phyloP scores from a whole-genome alignment of 805 yeast genomes.

The Kodamaea kakaduensis region DNA sequence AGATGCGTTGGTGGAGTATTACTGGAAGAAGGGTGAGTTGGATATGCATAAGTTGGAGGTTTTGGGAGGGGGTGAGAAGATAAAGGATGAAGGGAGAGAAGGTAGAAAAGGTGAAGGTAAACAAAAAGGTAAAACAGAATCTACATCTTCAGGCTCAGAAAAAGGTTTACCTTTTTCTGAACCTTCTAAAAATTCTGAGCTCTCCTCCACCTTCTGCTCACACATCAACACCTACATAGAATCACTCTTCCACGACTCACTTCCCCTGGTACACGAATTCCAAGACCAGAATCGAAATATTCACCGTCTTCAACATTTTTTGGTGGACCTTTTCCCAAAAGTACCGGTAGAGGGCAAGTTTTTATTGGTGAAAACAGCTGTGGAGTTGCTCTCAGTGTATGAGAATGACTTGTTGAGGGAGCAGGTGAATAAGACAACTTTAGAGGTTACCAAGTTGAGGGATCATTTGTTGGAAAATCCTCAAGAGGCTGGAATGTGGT shows the following conservation, averaged over 20 bases:
- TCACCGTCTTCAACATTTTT: conserved; percentile 18
- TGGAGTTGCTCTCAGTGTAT: conserved; percentile 20
- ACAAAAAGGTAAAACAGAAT: too few species aligned
- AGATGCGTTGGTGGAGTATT: conserved; percentile 14
- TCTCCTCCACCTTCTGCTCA: conserved; percentile 21
- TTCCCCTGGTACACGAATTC: conserved; percentile 36
- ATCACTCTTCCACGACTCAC: conserved; percentile 20
- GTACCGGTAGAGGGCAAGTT: not conserved
- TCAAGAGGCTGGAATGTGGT: not conserved
- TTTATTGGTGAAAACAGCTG: conserved; percentile 18
- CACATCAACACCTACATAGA: conserved; percentile 26
- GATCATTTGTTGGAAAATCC: not conserved
- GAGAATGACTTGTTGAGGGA: conserved; percentile 5
- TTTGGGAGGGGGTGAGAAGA: conserved; percentile 4
- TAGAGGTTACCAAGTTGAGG: not conserved
- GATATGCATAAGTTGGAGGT: conserved; percentile 15
- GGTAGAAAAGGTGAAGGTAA: too few species aligned
- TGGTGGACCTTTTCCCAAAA: conserved; percentile 6
- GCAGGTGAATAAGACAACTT: not conserved
- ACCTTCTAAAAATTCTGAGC: conserved; percentile 1
- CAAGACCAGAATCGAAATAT: conserved; percentile 26
- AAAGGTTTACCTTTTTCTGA: too few species aligned
- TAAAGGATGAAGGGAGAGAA: too few species aligned
- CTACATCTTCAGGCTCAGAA: not conserved
- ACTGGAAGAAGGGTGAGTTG: conserved; percentile 9